Conservation (phyloP, 2,329 filamentous ascomycete species). For the Boeremia exigua region DNA sequence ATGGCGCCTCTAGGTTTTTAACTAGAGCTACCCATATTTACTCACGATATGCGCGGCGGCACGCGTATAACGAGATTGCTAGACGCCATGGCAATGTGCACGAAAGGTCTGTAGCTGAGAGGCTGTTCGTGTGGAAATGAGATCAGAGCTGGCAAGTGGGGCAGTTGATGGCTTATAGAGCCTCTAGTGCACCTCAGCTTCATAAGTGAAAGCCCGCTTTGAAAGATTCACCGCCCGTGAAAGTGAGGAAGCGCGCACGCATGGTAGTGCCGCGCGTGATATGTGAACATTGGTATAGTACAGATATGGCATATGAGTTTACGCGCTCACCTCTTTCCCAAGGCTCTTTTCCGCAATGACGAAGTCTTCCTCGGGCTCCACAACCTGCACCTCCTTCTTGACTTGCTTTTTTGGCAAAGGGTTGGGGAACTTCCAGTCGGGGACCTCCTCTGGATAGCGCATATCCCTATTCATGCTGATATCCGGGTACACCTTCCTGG, state of each 20-base stretch:
- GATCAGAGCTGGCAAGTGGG: background rate
- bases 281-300: conserved; percentile 22
- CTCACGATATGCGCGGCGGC: background rate
- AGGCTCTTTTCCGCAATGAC: conserved; percentile 13
- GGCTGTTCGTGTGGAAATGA: no score
- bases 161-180: background rate
- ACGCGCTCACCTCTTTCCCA: conserved; percentile 15
- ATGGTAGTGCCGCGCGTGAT: background rate
- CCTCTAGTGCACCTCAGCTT: background rate
- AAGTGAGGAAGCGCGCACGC: background rate
- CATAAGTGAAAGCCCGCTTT: background rate
- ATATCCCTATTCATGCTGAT: conserved; percentile 32
- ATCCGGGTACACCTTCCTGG: conserved; percentile 43
- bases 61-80: background rate
- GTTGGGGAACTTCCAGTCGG: conserved; percentile 34
- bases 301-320: conserved; percentile 7
- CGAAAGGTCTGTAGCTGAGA: no score
- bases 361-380: conserved; percentile 11
- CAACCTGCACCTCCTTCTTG: conserved; percentile 10
- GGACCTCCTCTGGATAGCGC: conserved; percentile 37
- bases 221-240: background rate
- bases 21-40: no score
- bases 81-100: background rate
- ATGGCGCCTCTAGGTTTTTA: no score
- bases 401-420: conserved; percentile 12